phyloP scores from a whole-genome alignment of 2,329 filamentous ascomycete species.

The Cladophialophora carrionii region DNA sequence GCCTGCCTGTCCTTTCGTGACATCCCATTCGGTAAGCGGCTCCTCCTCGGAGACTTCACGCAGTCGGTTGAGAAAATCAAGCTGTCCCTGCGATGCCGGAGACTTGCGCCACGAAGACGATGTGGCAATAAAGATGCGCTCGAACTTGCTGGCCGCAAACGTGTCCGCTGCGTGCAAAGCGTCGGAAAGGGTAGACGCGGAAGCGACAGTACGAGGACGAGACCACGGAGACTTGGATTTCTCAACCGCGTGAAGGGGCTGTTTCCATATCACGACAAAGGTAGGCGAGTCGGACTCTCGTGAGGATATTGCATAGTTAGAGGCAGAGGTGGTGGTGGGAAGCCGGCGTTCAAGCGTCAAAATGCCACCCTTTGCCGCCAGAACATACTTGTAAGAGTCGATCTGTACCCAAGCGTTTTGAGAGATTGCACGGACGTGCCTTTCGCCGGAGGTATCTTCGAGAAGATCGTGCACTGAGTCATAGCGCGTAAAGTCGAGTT shows the following conservation, averaged over 20 bases:
- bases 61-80: constrained; percentile 50
- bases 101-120: constrained; percentile 70
- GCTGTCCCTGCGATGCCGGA: constrained; percentile 61
- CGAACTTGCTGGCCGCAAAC: constrained; percentile 69
- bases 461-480: constrained; percentile 90
- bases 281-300: background rate
- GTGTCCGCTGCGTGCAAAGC: constrained; percentile 86
- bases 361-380: constrained; percentile 68
- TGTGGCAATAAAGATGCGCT: constrained; percentile 67
- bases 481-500: constrained; percentile 84
- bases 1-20: constrained; percentile 78
- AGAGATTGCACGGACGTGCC: constrained; percentile 76
- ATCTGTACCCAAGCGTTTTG: constrained; percentile 81
- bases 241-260: constrained; percentile 33
- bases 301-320: constrained; percentile 1
- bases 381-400: constrained; percentile 69
- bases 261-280: constrained; percentile 36
- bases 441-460: constrained; percentile 75
- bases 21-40: constrained; percentile 55
- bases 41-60: constrained; percentile 45
- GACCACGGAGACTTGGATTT: constrained; percentile 61
- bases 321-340: constrained; percentile 4
- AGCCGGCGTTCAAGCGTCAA: constrained; percentile 52
- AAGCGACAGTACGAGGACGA: constrained; percentile 69
- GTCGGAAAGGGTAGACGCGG: constrained; percentile 67